Evolutionary conservation across 495 filamentous ascomycete species (phyloP), one percentile per base, ranked within the genome.

Genomic region (Corynascus novoguineensis): DNA sequence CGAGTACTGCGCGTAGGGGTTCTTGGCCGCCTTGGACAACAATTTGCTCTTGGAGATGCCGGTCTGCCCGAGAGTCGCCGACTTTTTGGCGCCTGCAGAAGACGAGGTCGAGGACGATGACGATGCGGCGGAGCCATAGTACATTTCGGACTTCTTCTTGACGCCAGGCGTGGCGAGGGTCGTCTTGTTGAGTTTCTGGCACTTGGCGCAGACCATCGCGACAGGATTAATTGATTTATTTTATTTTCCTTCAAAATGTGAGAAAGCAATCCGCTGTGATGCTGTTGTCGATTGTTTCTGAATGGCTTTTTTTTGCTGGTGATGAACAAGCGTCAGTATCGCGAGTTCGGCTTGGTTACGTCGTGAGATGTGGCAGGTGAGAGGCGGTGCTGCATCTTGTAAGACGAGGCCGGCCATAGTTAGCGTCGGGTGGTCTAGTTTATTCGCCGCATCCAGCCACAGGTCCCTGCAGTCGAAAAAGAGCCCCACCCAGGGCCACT

Each of bases 91-190:
- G n/a, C 62, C 47, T 17, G 63, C 59, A 8, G 71, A 68, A 8
- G 82, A 78, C 1, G 68, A 58, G 5, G 66, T 71, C 25, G 77
- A 31, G 29, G 35, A 38, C 4, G 81, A 77, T 3, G 68, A 57
- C 3, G 67, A 72, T 27, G 77, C 75, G 2, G 82, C 71, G 1
- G 84, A 87, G 50, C 85, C 85, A 64, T 83, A 80, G 74, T 88
- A 88, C 76, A 87, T 82, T 35, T 88, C 85, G 65, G 71, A 81
- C 71, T 85, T 86, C 68, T 80, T 82, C 68, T 88, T 87, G 61
- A 88, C 85, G 31, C 77, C 78, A 0, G 85, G 85, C 1, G 85
- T 87, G 55, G 83, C 83, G 44, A 88, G 80, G 27, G 82, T 75
- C 21, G 85, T 87, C 44, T 84, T 83, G 49, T 78, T 70, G 31